Evolutionary conservation across 257 asterid genomes (phyloP).

Genomic region (Fraxinus americana): DNA sequence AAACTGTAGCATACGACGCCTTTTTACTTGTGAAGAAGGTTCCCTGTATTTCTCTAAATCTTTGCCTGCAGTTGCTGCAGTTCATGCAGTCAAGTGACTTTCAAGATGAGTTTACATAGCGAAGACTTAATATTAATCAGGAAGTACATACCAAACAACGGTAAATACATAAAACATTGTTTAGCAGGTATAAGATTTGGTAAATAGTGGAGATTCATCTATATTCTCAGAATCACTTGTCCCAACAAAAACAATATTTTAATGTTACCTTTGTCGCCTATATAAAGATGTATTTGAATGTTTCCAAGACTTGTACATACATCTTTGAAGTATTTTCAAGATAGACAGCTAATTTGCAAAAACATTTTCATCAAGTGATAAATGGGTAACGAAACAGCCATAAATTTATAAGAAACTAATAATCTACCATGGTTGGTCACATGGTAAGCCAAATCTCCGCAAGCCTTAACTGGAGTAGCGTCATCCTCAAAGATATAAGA

Average conservation of each 20-base stretch:
- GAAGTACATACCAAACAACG: neutral
- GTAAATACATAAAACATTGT: neutral
- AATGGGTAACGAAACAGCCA: neutral
- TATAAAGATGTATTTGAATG: neutral
- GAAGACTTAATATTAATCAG: neutral
- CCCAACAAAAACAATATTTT: neutral
- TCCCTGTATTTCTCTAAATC: slow-evolving; percentile 43
- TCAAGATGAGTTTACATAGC: neutral
- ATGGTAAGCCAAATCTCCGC: slow-evolving; percentile 58
- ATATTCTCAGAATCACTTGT: neutral
- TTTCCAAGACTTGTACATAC: neutral
- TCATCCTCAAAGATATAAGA: slow-evolving; percentile 44
- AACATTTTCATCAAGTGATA: neutral
- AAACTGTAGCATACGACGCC: slow-evolving; percentile 71
- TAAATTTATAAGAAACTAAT: neutral
- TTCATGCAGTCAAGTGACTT: slow-evolving; percentile 18
- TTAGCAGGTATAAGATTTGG: neutral
- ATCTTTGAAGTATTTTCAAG: neutral
- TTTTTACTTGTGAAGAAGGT: slow-evolving; percentile 51
- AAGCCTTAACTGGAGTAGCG: slow-evolving; percentile 76
- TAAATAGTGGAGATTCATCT: neutral
- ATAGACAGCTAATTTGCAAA: neutral
- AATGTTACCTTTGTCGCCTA: neutral
- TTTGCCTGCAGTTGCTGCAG: slow-evolving; percentile 44
- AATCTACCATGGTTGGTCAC: slow-evolving; percentile 43